Base-by-base conservation (phyloP, 306 rosid genomes). In the Castanea sativa region DNA sequence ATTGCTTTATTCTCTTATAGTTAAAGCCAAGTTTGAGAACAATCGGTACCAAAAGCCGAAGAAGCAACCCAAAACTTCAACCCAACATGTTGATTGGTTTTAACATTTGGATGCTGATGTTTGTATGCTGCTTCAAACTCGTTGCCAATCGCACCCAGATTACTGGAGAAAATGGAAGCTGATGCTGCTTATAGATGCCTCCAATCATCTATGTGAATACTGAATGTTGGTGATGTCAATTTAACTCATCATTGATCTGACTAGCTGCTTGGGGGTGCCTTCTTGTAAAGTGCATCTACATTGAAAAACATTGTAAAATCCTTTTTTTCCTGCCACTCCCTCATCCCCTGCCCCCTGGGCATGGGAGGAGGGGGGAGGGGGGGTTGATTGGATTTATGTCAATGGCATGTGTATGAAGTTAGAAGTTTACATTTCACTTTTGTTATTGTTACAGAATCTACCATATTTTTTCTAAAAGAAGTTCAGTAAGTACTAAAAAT, bases 21-120 rank as follows among this genome's bases (percentile, higher is more conserved):
- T 87, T 45, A 91, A 91, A 90, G 94, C 98, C 61, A 86, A 73
- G 84, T 92, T 82, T 84, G 97, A 92, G 90, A 94, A 94, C 81
- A 91, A 90, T 79, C 82, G 99, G 59, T 91, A 85, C 77, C 89
- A 38, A 82, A 91, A 84, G 87, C 97, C 97, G 3, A 91, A 89
- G 84, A 92, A 85, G 88, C 88, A 89, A 76, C 85, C 97, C 63
- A 92, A 89, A 81, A 43, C 80, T 80, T 94, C 99, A 73, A 83
- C 83, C 76, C 72, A 89, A 69, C 92, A 81, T 88, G 95, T 94
- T 3, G 97, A 91, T 84, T 91, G 93, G 91, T 88, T 86, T 85
- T 94, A 90, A 83, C 25, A 49, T 67, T 32, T 63, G 75, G 68
- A 52, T 53, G 30, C 9, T 20, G 29, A n/a, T 6, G 52, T 32